These are phyloP conservation scores for Apiotrichum laibachii DNA, from an alignment of 1,284 basidiomycete species.

Conservation along the genomic window DNA sequence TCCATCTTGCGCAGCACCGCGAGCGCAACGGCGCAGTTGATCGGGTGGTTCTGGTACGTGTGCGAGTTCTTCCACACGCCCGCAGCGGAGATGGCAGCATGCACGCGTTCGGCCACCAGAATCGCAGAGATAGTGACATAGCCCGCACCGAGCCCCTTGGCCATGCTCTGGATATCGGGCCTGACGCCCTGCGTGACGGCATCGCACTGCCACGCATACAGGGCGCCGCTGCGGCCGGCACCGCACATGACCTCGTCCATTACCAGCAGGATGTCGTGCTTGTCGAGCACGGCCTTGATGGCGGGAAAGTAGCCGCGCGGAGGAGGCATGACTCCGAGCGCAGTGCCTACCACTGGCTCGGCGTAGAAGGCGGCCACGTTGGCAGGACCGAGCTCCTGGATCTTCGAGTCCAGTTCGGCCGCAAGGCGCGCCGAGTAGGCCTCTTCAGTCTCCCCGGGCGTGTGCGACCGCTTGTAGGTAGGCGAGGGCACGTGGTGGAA, in stretches of 20 bases:
- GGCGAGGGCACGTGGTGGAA: slow-evolving; percentile 57
- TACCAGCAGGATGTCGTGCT: slow-evolving; percentile 76
- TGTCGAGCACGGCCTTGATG: slow-evolving; percentile 77
- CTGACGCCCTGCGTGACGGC: slow-evolving; percentile 57
- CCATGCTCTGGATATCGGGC: slow-evolving; percentile 77
- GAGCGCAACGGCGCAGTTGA: slow-evolving; percentile 71
- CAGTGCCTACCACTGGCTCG: slow-evolving; percentile 64
- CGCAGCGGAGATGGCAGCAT: slow-evolving; percentile 62
- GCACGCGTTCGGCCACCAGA: slow-evolving; percentile 65
- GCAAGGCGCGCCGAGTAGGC: slow-evolving; percentile 71
- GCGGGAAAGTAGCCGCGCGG: slow-evolving; percentile 54
- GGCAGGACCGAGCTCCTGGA: slow-evolving; percentile 71
- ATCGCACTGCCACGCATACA: slow-evolving; percentile 59
- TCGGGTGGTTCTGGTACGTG: slow-evolving; percentile 77
- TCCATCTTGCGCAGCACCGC: slow-evolving; percentile 73
- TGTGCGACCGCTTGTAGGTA: slow-evolving; percentile 69
- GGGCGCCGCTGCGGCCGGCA: slow-evolving; percentile 70
- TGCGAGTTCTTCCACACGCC: slow-evolving; percentile 64
- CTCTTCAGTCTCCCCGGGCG: slow-evolving; percentile 64
- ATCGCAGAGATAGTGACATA: slow-evolving; percentile 81
- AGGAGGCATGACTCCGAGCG: slow-evolving; percentile 58
- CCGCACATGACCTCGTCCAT: slow-evolving; percentile 84
- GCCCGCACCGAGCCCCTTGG: slow-evolving; percentile 80
- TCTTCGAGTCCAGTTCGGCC: slow-evolving; percentile 77
- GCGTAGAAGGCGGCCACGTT: slow-evolving; percentile 58